phyloP scores from a whole-genome alignment of 2,329 filamentous ascomycete species.

The Pseudonectria buxi region DNA sequence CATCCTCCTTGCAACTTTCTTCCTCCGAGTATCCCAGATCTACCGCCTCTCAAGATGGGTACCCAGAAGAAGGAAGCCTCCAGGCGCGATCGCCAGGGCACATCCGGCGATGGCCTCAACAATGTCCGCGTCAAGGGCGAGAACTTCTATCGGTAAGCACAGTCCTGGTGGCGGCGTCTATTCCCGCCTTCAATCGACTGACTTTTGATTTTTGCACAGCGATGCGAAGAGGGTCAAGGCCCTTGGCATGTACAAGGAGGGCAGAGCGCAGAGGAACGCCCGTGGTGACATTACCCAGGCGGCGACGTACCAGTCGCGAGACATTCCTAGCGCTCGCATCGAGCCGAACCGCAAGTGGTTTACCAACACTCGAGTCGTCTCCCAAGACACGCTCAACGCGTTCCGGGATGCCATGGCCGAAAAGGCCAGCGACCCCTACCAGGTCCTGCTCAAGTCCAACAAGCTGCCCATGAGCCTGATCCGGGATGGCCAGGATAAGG shows the following conservation, averaged over 20 bases:
- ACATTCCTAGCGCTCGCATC: slow-evolving; percentile 75
- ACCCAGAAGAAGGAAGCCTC: slow-evolving; percentile 84
- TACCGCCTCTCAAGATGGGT: slow-evolving; percentile 55
- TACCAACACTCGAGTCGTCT: slow-evolving; percentile 83
- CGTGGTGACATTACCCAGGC: slow-evolving; percentile 78
- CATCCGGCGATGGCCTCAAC: slow-evolving; percentile 75
- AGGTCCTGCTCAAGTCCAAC: slow-evolving; percentile 91
- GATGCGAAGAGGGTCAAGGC: slow-evolving; percentile 81
- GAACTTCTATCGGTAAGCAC: slow-evolving; percentile 82
- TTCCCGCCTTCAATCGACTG: not conserved
- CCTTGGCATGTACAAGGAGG: slow-evolving; percentile 86
- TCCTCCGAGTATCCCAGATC: slow-evolving; percentile 10
- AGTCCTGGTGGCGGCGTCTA: not conserved
- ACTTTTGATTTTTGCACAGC: slow-evolving; percentile 23
- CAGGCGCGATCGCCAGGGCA: slow-evolving; percentile 79
- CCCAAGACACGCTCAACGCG: slow-evolving; percentile 75
- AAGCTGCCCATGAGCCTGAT: slow-evolving; percentile 96
- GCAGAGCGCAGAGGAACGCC: slow-evolving; percentile 74
- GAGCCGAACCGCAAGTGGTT: slow-evolving; percentile 99
- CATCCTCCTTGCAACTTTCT: slow-evolving; percentile 13
- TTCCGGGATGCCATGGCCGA: slow-evolving; percentile 92
- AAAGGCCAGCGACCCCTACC: slow-evolving; percentile 83
- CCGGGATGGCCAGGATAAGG: slow-evolving; percentile 65
- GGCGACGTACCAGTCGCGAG: slow-evolving; percentile 75
- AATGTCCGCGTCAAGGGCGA: slow-evolving; percentile 95